Evolutionary conservation across 2,329 filamentous ascomycete species (phyloP).

Genomic region (Fusarium fracticaudum): DNA sequence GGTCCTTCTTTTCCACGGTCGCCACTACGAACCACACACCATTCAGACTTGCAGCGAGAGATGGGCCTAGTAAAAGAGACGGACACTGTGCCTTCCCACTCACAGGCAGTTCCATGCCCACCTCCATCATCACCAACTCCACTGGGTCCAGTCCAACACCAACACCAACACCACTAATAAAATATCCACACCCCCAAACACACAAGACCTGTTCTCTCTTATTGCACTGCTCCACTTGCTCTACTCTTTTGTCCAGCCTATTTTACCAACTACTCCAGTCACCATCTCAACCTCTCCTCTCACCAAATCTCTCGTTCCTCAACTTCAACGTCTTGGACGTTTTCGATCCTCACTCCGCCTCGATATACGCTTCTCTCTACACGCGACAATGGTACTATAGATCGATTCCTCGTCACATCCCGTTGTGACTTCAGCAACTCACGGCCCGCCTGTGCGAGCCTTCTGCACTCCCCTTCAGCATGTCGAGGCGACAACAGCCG

Average conservation of each 20-base stretch:
- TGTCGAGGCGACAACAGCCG: constrained; percentile 42
- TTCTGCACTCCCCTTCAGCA: constrained; percentile 32
- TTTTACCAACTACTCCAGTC: constrained; percentile 29
- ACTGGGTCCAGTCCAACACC: constrained; percentile 28
- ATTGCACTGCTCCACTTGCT: constrained; percentile 37
- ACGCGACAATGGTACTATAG: constrained; percentile 43
- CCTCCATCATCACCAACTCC: constrained; percentile 40
- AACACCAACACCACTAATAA: constrained; percentile 37
- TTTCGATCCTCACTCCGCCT: neutral
- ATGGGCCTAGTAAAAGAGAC: neutral
- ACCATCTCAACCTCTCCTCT: constrained; percentile 33
- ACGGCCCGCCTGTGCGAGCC: constrained; percentile 41
- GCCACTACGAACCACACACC: constrained; percentile 18
- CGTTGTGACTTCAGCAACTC: constrained; percentile 34
- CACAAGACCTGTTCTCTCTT: constrained; percentile 39
- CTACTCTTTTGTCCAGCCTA: constrained; percentile 34
- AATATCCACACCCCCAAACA: constrained; percentile 39
- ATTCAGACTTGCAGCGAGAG: neutral
- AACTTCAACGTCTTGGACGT: constrained; percentile 4
- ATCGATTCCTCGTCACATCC: constrained; percentile 33
- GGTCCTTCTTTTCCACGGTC: neutral
- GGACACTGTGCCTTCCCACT: constrained; percentile 32
- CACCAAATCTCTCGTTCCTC: constrained; percentile 29
- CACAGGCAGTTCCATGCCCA: constrained; percentile 27
- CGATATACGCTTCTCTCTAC: constrained; percentile 3